A percentile compares a stretch with the other conserved stretches of the same genome.
phyloP scores from a whole-genome alignment of 345 rosid genomes.

The Fremontodendron californicum region DNA sequence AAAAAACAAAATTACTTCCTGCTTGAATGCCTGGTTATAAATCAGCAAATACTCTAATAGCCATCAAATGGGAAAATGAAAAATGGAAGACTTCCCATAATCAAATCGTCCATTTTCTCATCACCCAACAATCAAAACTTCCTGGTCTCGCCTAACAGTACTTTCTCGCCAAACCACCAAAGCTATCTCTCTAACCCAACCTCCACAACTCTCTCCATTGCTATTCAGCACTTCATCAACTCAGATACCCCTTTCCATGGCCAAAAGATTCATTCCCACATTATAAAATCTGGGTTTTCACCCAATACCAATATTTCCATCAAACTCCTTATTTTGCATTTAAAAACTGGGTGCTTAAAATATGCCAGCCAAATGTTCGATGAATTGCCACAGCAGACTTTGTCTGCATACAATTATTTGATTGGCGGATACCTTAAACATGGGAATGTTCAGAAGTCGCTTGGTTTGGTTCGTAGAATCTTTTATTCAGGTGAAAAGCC shows the following conservation, averaged over 20 bases:
- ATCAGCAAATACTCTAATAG: background rate
- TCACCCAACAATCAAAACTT: background rate
- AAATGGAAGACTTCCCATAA: slow-evolving; percentile 14
- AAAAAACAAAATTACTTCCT: background rate
- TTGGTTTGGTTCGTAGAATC: slow-evolving; percentile 45
- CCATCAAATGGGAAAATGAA: slow-evolving; percentile 26
- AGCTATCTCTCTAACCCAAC: slow-evolving; percentile 21
- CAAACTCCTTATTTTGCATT: slow-evolving; percentile 54
- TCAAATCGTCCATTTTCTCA: slow-evolving; percentile 15
- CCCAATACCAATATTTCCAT: slow-evolving; percentile 57
- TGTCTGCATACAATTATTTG: slow-evolving; percentile 77
- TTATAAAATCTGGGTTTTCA: slow-evolving; percentile 58
- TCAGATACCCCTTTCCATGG: slow-evolving; percentile 57
- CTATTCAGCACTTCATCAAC: slow-evolving; percentile 65
- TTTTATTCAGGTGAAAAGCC: slow-evolving; percentile 50
- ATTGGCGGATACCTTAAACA: slow-evolving; percentile 62
- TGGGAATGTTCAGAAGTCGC: slow-evolving; percentile 36
- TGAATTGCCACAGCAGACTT: slow-evolving; percentile 50
- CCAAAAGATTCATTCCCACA: slow-evolving; percentile 56
- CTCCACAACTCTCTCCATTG: slow-evolving; percentile 35
- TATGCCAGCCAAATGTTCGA: slow-evolving; percentile 74
- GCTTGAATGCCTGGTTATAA: background rate
- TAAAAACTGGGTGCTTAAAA: slow-evolving; percentile 52
- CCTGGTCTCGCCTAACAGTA: slow-evolving; percentile 7
- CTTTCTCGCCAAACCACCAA: slow-evolving; percentile 11